phyloP scores from a whole-genome alignment of 2,329 filamentous ascomycete species.

The Phialophora tarda region DNA sequence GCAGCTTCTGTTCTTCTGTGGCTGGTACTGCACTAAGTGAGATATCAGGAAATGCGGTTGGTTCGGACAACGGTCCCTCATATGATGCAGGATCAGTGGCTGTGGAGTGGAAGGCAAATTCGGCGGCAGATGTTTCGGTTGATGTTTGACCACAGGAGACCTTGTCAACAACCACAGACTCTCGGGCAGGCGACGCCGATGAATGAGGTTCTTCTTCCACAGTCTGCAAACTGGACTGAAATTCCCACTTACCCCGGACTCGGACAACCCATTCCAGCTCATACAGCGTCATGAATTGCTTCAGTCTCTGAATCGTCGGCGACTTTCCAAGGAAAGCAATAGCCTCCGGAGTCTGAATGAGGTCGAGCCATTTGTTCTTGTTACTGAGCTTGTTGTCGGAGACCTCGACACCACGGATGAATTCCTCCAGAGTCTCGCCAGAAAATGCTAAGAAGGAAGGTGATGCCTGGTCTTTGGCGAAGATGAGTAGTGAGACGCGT shows the following conservation, averaged over 20 bases:
- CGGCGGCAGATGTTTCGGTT: neutral
- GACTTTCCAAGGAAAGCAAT: conserved; percentile 1
- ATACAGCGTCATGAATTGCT: conserved; percentile 4
- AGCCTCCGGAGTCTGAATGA: neutral
- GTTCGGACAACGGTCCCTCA: neutral
- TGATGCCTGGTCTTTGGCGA: neutral
- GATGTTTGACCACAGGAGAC: neutral
- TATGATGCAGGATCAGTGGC: neutral
- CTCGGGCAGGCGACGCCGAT: neutral
- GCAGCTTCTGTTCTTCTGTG: too few species aligned
- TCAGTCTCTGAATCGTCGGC: neutral
- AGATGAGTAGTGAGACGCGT: neutral
- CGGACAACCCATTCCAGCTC: conserved; percentile 16
- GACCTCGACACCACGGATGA: conserved; percentile 11
- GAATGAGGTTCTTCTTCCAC: neutral
- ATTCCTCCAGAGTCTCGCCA: conserved; percentile 13
- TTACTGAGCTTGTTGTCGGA: neutral
- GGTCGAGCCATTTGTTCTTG: neutral
- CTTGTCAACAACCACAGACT: neutral
- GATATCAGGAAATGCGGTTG: neutral
- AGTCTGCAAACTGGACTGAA: neutral
- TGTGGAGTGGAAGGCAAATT: neutral
- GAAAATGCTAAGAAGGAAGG: conserved; percentile 2
- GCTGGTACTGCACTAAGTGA: neutral
- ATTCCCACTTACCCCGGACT: conserved; percentile 3